Base-by-base conservation (phyloP, 2,329 filamentous ascomycete species). In the Cladophialophora exuberans region DNA sequence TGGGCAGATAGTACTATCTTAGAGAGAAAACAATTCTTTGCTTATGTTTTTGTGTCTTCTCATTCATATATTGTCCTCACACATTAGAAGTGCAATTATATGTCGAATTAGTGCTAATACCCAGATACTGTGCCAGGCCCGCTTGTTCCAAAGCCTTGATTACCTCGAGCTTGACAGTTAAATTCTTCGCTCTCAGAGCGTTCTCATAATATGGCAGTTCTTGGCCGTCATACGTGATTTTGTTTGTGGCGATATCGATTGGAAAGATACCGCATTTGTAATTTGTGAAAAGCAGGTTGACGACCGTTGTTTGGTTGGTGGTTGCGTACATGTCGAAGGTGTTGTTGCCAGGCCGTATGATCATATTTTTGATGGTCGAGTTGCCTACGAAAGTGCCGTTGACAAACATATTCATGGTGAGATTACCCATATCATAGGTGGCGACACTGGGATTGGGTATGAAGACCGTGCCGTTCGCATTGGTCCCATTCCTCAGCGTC, bases 361-460 rank as follows among this genome's bases (percentile, higher is more conserved):
- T 68, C 36, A 86, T 69, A 64, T 84, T 63, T 30, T 74, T 67
- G 11, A 86, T 70, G 25, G 74, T 75, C 5, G 78, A 65, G 50
- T 72, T 73, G 26, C 82, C 83, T 55, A 86, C 76, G 3, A 64
- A n/a, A 4, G 69, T 74, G 42, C 73, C 73, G 33, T 74, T 73
- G 43, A 80, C 72, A 35, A 72, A 72, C 56, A 85, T 75, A 58
- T 77, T 68, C 63, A 85, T 71, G 9, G 80, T 82, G 1, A 85
- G 72, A 60, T 84, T 83, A 54, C 83, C 83, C 74, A 86, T 73
- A 36, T 72, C 69, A 52, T 85, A 69, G 3, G 78, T 82, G 69
- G 84, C 72, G 52, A 82, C 73, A 2, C 81, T 81, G 0, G 83
- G 82, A 65, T 86, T 86, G 56, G 82, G 82, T 45, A 86, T 81